Conservation (phyloP, 75 land plant species). For the Sequoia sempervirens region DNA sequence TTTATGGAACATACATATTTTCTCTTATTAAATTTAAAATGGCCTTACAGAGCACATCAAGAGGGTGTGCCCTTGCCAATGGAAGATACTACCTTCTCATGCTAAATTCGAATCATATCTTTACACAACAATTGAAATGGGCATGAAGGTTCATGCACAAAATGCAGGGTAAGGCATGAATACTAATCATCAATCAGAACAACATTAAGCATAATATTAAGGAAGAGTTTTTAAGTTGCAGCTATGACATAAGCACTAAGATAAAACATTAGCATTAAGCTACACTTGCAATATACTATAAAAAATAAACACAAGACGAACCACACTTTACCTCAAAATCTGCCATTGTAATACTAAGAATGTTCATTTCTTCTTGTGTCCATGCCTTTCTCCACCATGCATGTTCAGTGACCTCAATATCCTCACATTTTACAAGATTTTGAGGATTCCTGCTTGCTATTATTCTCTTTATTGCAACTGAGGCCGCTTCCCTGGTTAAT, state of each 20-base stretch:
- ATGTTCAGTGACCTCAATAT: slow-evolving; percentile 14
- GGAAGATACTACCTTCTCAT: background rate
- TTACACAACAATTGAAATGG: background rate
- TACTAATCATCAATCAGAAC: background rate
- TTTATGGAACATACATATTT: background rate
- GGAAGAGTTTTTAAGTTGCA: background rate
- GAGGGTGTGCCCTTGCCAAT: background rate
- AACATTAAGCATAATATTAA: background rate
- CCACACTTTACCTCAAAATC: slow-evolving; percentile 80
- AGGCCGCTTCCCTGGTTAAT: slow-evolving; percentile 73
- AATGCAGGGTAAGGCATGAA: background rate
- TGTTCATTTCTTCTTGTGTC: slow-evolving; percentile 70
- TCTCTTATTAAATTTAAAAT: background rate
- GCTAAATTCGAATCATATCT: background rate
- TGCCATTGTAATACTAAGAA: slow-evolving; percentile 78
- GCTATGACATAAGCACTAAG: background rate
- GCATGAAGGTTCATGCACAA: background rate
- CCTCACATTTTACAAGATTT: slow-evolving; percentile 7
- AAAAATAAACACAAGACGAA: background rate
- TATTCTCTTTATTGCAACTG: slow-evolving; percentile 79
- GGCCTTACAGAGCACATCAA: background rate
- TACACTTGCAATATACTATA: background rate
- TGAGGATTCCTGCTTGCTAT: slow-evolving; percentile 37
- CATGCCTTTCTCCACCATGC: slow-evolving; percentile 74
- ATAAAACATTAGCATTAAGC: background rate